Percentiles rank a stretch among this genome's conserved stretches.
phyloP scores from a whole-genome alignment of 495 filamentous ascomycete genomes.

The Penicillium salamii region DNA sequence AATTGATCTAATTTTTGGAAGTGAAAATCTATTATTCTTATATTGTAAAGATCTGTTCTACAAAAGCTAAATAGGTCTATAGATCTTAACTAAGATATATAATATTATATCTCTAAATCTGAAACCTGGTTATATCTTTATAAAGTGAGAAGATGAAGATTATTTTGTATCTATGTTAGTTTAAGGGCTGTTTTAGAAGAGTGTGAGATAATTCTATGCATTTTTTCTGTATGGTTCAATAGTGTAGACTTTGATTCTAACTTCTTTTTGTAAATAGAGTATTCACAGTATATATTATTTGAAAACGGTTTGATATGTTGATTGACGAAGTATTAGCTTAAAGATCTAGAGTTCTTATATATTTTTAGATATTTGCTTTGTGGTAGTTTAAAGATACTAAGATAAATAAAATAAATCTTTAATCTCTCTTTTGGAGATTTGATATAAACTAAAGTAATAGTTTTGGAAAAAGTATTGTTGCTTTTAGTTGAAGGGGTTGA shows the following conservation, averaged over 20 bases:
- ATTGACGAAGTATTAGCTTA: conserved; percentile 25
- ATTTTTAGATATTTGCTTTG: conserved; percentile 10
- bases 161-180: not conserved
- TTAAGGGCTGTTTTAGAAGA: conserved; percentile 15
- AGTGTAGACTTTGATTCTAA: conserved; percentile 17
- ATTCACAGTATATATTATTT: conserved; percentile 20
- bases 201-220: conserved; percentile 19
- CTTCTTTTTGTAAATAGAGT: conserved; percentile 17
- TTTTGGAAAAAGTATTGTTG: conserved; percentile 13
- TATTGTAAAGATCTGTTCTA: not conserved
- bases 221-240: conserved; percentile 22
- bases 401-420: conserved; percentile 23
- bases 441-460: conserved; percentile 20
- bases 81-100: not conserved
- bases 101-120: not conserved
- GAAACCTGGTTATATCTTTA: not conserved
- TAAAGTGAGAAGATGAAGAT: not conserved
- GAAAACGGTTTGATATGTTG: conserved; percentile 21
- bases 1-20: not conserved
- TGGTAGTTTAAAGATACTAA: conserved; percentile 14
- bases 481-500: conserved; percentile 7
- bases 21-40: conserved; percentile 1
- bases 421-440: conserved; percentile 16
- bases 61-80: conserved; percentile 1
- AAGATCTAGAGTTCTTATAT: conserved; percentile 18